Conservation (phyloP, 1,284 basidiomycete genomes). For the Tremellales sp. region DNA sequence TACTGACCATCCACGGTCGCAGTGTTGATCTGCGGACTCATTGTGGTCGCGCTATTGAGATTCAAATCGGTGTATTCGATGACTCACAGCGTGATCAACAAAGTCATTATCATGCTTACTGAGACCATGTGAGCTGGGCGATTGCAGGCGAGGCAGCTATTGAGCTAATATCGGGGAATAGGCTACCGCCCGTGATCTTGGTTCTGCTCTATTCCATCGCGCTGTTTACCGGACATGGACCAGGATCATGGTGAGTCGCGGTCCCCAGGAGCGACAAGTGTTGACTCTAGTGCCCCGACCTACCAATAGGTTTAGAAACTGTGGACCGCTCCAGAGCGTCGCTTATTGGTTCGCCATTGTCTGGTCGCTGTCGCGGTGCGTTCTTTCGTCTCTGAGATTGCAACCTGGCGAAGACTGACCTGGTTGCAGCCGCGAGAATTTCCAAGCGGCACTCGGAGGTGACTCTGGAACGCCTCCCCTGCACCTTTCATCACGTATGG, state of each 20-base stretch:
- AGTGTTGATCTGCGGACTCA: constrained; percentile 4
- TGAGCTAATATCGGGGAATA: background rate
- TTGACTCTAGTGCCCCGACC: too few species aligned
- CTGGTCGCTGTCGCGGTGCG: constrained; percentile 3
- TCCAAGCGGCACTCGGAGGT: too few species aligned
- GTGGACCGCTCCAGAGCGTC: constrained; percentile 2
- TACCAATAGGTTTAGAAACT: constrained; percentile 1
- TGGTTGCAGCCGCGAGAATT: too few species aligned
- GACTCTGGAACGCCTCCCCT: too few species aligned
- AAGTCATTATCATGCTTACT: constrained; percentile 1
- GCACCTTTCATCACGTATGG: too few species aligned
- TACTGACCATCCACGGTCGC: too few species aligned
- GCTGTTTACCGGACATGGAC: background rate
- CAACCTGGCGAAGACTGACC: too few species aligned
- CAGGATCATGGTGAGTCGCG: constrained; percentile 1
- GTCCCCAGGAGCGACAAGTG: background rate
- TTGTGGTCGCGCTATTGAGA: constrained; percentile 5
- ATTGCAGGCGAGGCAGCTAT: background rate
- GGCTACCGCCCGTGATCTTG: constrained; percentile 10
- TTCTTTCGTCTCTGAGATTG: too few species aligned
- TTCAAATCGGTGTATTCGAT: constrained; percentile 2
- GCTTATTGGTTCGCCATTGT: constrained; percentile 11
- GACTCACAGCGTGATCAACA: constrained; percentile 4
- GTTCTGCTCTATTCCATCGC: constrained; percentile 2
- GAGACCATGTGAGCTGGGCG: constrained; percentile 5